A percentile compares a stretch with the other conserved stretches of the same genome.
These are phyloP conservation scores for Fragosphaeria purpurea DNA, from an alignment of 2,329 filamentous ascomycete species.

Conservation along the genomic window DNA sequence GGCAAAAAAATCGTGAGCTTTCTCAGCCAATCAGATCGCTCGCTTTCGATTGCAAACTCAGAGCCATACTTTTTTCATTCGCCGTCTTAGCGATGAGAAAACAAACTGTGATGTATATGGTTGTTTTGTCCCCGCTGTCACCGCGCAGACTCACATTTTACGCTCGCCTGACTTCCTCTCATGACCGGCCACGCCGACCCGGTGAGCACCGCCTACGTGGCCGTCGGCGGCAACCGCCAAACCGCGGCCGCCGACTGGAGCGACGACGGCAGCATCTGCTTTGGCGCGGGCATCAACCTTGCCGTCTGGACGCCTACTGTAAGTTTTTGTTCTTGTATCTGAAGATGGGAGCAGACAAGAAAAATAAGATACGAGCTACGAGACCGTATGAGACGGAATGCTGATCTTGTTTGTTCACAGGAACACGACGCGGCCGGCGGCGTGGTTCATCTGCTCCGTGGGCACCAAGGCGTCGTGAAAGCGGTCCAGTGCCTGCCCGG, in stretches of 20 bases:
- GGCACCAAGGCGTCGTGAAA: slow-evolving; percentile 73
- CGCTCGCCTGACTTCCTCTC: neutral
- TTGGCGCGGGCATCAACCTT: slow-evolving; percentile 80
- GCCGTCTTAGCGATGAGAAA: too few relatives aligned
- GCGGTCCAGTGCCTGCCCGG: slow-evolving; percentile 66
- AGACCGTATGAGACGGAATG: too few relatives aligned
- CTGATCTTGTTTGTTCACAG: too few relatives aligned
- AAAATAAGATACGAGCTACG: too few relatives aligned
- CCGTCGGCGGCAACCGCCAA: slow-evolving; percentile 82
- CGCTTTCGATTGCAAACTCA: too few relatives aligned
- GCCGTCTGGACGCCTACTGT: slow-evolving; percentile 79
- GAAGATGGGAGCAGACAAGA: too few relatives aligned
- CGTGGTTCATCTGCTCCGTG: slow-evolving; percentile 56
- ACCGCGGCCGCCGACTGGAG: slow-evolving; percentile 88
- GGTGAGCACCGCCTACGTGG: slow-evolving; percentile 43
- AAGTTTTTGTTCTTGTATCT: slow-evolving; percentile 21
- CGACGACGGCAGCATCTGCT: slow-evolving; percentile 62
- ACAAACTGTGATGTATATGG: too few relatives aligned
- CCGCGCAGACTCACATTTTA: too few relatives aligned
- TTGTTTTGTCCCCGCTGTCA: too few relatives aligned
- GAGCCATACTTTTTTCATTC: too few relatives aligned
- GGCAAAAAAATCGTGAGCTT: neutral
- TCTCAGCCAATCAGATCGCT: slow-evolving; percentile 6
- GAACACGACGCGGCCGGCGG: slow-evolving; percentile 31
- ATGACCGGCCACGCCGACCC: neutral